Base-by-base conservation (phyloP, 345 rosid genomes). In the Gossypium sturtianum region DNA sequence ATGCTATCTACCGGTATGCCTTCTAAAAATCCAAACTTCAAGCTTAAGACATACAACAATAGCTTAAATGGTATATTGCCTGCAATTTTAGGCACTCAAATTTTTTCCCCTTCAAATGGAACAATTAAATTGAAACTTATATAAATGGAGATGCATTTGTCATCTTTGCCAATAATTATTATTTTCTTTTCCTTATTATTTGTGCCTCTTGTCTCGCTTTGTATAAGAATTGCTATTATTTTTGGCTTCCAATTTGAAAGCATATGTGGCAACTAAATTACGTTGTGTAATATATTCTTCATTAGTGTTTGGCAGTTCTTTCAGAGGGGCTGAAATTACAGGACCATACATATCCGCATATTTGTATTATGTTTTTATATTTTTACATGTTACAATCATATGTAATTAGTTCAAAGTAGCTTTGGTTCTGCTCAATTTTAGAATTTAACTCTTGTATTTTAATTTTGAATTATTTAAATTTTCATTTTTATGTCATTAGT, bases 1-100 rank as follows among this genome's bases (percentile, higher is more conserved):
- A 91, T 83, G 98, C 98, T 70, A 88, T 95, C 58, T 89, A 90
- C 75, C 89, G 92, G 53, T 88, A 85, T 48, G 97, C 94, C 23
- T 95, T 93, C 78, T 93, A 84, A 90, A 71, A 61, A 51, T 4
- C 15, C 59, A 38, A 34, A 56, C 49, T 43, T 34, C 20, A 43
- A 10, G 16, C 51, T 41, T 16, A 25, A 64, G 19, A 13, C 12
- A 44, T 56, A 23, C 11, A 19, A 3, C 66, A 43, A 43, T 9
- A 58, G 11, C 23, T 13, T 4, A 9, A 15, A 71, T 71, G 3
- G 62, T 3, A 45, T 48, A 4, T 9, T 15, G 23, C 59, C 49
- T 2, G 29, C 52, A 51, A 51, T 64, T 25, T 63, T 27, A 6
- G 44, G 59, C 71, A 52, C 7, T 34, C 9, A 13, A 34, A 5